A percentile compares a stretch with the other conserved stretches of the same genome.
These are phyloP conservation scores for Stipa capillata DNA, from an alignment of 176 grass and related monocot genomes.

Conservation along the genomic window DNA sequence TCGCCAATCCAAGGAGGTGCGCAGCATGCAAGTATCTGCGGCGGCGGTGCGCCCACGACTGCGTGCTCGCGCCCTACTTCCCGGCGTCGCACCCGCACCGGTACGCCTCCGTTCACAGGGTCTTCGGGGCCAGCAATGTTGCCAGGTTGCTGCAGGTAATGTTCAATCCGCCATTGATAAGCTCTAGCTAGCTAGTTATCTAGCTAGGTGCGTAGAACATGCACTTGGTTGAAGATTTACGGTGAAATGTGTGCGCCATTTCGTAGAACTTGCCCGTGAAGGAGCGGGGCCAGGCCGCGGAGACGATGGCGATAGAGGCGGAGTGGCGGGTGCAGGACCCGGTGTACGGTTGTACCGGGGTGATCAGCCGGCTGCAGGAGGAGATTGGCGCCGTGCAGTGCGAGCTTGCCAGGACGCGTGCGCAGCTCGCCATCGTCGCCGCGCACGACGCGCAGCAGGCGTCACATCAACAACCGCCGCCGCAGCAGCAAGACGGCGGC, in stretches of 20 bases:
- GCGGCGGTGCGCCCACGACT: slow-evolving; percentile 57
- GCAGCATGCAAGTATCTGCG: slow-evolving; percentile 58
- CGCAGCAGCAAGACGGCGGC: no score
- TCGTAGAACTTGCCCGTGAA: slow-evolving; percentile 29
- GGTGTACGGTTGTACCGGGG: slow-evolving; percentile 48
- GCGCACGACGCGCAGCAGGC: not conserved
- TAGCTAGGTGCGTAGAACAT: not conserved
- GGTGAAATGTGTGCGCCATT: not conserved
- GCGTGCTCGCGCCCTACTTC: slow-evolving; percentile 65
- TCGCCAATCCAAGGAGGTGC: not conserved
- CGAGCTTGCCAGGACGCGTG: slow-evolving; percentile 39
- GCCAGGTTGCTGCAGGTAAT: slow-evolving; percentile 52
- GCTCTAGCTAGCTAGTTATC: not conserved
- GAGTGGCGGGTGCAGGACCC: slow-evolving; percentile 51
- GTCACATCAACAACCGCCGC: not conserved
- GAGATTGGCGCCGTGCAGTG: slow-evolving; percentile 41
- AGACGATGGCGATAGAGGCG: slow-evolving; percentile 45
- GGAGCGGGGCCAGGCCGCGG: slow-evolving; percentile 29
- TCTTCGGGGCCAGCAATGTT: slow-evolving; percentile 78
- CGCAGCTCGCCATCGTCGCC: slow-evolving; percentile 33
- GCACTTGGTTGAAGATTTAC: not conserved
- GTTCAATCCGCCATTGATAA: not conserved
- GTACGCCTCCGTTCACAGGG: slow-evolving; percentile 48
- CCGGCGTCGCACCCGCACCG: slow-evolving; percentile 32
- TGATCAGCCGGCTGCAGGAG: slow-evolving; percentile 41